phyloP scores from a whole-genome alignment of 2,329 filamentous ascomycete genomes.

The Sporothrix dimorphospora region DNA sequence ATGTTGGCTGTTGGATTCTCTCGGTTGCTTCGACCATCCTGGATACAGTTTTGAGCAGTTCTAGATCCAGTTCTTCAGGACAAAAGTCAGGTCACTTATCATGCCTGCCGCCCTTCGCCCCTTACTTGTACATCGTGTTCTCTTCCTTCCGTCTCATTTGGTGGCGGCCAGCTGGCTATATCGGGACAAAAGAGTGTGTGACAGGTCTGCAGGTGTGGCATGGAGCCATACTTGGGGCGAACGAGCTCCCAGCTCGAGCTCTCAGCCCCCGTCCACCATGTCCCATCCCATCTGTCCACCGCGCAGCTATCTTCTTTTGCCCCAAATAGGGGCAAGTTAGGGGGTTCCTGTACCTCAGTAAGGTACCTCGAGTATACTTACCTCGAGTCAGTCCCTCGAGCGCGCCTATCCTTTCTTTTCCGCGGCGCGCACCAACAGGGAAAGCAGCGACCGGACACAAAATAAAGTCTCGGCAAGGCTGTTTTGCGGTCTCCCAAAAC shows the following conservation, averaged over 20 bases:
- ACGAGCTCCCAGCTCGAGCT: neutral
- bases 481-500: neutral
- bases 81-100: neutral
- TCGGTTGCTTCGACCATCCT: too few relatives aligned
- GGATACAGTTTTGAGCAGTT: neutral
- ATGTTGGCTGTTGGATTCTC: too few relatives aligned
- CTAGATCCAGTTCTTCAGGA: neutral
- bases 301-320: neutral
- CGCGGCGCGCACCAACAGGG: neutral
- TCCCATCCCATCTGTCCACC: neutral
- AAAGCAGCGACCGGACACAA: neutral
- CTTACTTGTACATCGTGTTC: neutral
- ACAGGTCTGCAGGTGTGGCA: neutral
- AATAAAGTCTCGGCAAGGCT: conserved; percentile 7
- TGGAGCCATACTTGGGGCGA: too few relatives aligned
- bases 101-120: conserved; percentile 4
- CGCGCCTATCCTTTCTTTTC: neutral
- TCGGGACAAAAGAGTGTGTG: neutral
- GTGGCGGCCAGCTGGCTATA: neutral
- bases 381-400: neutral
- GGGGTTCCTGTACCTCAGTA: neutral
- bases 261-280: neutral
- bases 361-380: neutral
- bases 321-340: neutral
- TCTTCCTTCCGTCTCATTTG: neutral